These are phyloP conservation scores for Epichloe hybrida DNA, from an alignment of 2,329 filamentous ascomycete genomes.

Conservation along the genomic window DNA sequence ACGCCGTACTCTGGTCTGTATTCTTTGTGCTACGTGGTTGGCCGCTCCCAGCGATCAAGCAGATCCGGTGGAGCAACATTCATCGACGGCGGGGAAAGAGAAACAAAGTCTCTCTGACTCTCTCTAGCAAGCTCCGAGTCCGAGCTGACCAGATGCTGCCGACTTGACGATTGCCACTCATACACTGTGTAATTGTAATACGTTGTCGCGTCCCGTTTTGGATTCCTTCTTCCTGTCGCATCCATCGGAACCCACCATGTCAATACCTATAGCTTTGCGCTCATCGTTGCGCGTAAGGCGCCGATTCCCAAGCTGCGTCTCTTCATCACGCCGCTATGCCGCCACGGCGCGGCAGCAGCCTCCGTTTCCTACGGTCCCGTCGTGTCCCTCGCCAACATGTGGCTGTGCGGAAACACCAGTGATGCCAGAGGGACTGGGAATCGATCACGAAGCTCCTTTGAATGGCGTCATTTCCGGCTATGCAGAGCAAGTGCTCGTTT, in stretches of 20 bases:
- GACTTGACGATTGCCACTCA: background rate
- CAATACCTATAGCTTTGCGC: slow-evolving; percentile 1
- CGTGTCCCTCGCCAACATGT: slow-evolving; percentile 67
- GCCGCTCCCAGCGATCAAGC: too few species aligned
- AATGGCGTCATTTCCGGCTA: slow-evolving; percentile 69
- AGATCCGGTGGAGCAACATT: background rate
- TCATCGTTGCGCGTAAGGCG: background rate
- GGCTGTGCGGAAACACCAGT: slow-evolving; percentile 53
- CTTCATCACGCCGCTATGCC: slow-evolving; percentile 7
- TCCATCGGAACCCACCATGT: background rate
- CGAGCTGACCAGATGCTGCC: slow-evolving; percentile 8
- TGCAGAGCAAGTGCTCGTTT: slow-evolving; percentile 70
- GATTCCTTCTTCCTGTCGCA: background rate
- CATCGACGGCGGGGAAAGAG: background rate
- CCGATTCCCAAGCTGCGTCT: background rate
- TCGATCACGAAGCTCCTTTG: slow-evolving; percentile 57
- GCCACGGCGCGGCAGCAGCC: slow-evolving; percentile 14
- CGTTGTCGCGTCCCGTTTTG: too few species aligned
- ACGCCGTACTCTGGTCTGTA: too few species aligned
- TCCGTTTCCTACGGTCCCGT: slow-evolving; percentile 28
- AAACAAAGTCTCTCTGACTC: too few species aligned
- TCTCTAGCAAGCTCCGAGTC: slow-evolving; percentile 8
- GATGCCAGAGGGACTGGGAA: slow-evolving; percentile 54
- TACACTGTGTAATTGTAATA: too few species aligned
- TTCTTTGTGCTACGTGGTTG: too few species aligned